These are phyloP conservation scores for Pseudocercospora crystallina DNA, from an alignment of 2,329 filamentous ascomycete genomes.

Conservation along the genomic window DNA sequence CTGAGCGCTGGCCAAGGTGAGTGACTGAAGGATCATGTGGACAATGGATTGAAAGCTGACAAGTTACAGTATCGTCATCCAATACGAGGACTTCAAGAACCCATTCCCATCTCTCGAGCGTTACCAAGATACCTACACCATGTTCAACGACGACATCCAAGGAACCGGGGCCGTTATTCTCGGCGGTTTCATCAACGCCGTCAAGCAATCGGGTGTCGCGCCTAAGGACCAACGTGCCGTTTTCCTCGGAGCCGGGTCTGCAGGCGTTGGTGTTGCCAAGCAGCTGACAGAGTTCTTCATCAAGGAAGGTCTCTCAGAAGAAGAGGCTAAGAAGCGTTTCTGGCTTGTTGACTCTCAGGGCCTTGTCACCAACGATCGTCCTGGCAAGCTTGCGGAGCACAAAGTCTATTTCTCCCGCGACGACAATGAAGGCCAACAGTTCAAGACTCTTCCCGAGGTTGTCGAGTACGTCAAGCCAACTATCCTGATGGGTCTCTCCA, in stretches of 20 bases:
- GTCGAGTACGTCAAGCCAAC: constrained; percentile 94
- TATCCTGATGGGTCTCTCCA: constrained; percentile 89
- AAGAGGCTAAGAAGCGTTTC: constrained; percentile 86
- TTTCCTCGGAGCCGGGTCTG: constrained; percentile 93
- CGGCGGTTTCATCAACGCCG: constrained; percentile 72
- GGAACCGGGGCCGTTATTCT: constrained; percentile 94
- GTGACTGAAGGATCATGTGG: too few species aligned
- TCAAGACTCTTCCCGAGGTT: constrained; percentile 82
- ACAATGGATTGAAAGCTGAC: too few species aligned
- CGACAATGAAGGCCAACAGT: constrained; percentile 64
- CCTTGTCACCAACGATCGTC: constrained; percentile 87
- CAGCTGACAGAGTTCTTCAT: constrained; percentile 98
- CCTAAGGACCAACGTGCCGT: constrained; percentile 89
- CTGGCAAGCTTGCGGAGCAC: constrained; percentile 88
- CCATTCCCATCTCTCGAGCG: constrained; percentile 91
- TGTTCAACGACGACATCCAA: constrained; percentile 99
- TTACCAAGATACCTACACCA: constrained; percentile 85
- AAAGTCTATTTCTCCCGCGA: constrained; percentile 67
- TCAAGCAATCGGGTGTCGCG: constrained; percentile 82
- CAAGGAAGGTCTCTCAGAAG: constrained; percentile 83
- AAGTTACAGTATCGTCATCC: constrained; percentile 63
- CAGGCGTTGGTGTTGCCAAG: constrained; percentile 95
- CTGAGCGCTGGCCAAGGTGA: constrained; percentile 66
- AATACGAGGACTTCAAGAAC: constrained; percentile 98
- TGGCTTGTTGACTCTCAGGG: constrained; percentile 92